Conservation (phyloP, 2,329 filamentous ascomycete species). For the Apiospora pterosperma region DNA sequence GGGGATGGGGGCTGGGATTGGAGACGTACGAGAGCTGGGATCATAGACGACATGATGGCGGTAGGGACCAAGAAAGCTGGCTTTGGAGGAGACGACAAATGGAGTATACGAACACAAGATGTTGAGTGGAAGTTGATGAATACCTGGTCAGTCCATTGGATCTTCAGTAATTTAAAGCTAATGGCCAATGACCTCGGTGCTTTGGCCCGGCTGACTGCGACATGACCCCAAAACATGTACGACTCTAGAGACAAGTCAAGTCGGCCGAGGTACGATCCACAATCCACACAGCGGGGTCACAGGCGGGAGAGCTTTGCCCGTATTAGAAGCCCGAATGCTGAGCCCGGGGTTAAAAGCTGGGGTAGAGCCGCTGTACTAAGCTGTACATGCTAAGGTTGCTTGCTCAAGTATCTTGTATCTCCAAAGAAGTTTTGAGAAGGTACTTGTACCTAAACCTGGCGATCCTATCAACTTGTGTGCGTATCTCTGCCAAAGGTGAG, state of each 20-base stretch:
- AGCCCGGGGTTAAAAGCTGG: slow-evolving; percentile 11
- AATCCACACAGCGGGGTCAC: slow-evolving; percentile 9
- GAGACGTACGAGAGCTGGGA: slow-evolving; percentile 27
- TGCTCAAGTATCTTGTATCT: background rate
- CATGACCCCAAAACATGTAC: slow-evolving; percentile 1
- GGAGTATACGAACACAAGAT: background rate
- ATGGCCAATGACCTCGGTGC: background rate
- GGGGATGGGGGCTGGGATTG: slow-evolving; percentile 12
- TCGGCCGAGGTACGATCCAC: slow-evolving; percentile 12
- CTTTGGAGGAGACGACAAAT: background rate
- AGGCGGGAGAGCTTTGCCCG: slow-evolving; percentile 1
- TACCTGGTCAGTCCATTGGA: background rate
- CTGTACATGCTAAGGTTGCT: background rate
- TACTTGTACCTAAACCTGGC: no score
- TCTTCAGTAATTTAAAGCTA: background rate
- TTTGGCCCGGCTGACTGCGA: background rate
- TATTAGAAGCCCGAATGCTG: slow-evolving; percentile 1
- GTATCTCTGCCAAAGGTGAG: background rate
- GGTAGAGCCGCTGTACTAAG: slow-evolving; percentile 5
- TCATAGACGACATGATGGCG: slow-evolving; percentile 25
- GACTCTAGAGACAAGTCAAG: background rate
- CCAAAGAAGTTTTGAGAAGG: background rate
- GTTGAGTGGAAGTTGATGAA: background rate
- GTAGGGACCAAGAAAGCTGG: background rate
- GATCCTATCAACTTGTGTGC: background rate